phyloP scores from a whole-genome alignment of 202 grass and related monocot genomes.

The Zoysia matrella region DNA sequence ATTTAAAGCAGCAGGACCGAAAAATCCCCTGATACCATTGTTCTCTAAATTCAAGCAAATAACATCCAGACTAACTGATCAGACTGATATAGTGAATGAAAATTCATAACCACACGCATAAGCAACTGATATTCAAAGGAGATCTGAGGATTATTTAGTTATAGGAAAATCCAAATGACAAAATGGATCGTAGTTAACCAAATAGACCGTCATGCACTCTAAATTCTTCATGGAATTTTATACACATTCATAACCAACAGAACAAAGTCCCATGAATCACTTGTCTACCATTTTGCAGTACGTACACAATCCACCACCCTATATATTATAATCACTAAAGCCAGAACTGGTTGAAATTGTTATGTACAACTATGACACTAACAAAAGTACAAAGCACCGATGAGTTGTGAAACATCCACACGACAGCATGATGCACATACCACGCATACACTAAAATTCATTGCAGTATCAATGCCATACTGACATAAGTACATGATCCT shows the following conservation, averaged over 20 bases:
- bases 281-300: neutral
- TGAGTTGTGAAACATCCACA: neutral
- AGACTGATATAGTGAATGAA: neutral
- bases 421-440: neutral
- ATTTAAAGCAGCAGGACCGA: neutral
- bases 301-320: neutral
- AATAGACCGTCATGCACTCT: neutral
- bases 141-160: neutral
- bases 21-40: neutral
- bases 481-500: neutral
- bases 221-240: constrained; percentile 5
- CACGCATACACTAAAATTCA: neutral
- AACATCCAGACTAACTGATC: neutral
- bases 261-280: neutral
- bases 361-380: neutral
- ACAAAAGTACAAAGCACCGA: neutral
- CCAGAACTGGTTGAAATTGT: neutral
- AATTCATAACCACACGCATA: constrained; percentile 13
- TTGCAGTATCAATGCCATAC: neutral
- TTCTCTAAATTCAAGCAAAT: neutral
- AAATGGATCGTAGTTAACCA: neutral
- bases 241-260: neutral
- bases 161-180: constrained; percentile 3
- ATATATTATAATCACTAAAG: neutral
- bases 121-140: neutral